A percentile compares a stretch with the other conserved stretches of the same genome.
Conservation (phyloP, 2,329 filamentous ascomycete genomes). For the Sphaerulina musiva region DNA sequence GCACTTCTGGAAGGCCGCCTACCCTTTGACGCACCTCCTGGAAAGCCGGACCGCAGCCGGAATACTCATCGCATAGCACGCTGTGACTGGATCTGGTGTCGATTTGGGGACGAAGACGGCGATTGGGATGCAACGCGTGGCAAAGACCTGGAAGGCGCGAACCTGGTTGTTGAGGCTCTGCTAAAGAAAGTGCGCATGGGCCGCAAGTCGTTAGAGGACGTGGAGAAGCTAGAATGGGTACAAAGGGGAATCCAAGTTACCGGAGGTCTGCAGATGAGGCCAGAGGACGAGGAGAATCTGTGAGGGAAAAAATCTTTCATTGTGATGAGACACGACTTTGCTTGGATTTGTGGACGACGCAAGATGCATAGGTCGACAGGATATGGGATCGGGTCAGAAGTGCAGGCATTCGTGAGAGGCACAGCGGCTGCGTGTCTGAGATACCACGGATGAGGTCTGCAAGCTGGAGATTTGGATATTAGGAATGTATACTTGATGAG, state of each 20-base stretch:
- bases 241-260: conserved; percentile 63
- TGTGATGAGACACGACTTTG: background rate
- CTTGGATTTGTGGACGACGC: background rate
- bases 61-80: conserved; percentile 88
- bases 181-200: conserved; percentile 71
- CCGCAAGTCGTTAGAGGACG: conserved; percentile 67
- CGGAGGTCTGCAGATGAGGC: conserved; percentile 48
- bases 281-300: conserved; percentile 40
- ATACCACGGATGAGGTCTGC: background rate
- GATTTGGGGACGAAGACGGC: conserved; percentile 74
- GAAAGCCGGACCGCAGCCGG: conserved; percentile 64
- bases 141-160: conserved; percentile 63
- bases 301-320: background rate
- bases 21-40: conserved; percentile 84
- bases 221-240: conserved; percentile 71
- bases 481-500: background rate
- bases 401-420: background rate
- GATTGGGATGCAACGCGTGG: conserved; percentile 72
- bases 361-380: conserved; percentile 3
- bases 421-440: background rate
- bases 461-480: background rate
- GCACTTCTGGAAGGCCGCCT: conserved; percentile 87
- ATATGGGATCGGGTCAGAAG: background rate
- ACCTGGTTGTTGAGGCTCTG: conserved; percentile 73
- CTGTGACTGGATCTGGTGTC: conserved; percentile 91